A percentile compares a stretch with the other conserved stretches of the same genome.
Evolutionary conservation across 352 stramenopile genomes (phyloP).

Genomic region (Phytophthora fragariae): DNA sequence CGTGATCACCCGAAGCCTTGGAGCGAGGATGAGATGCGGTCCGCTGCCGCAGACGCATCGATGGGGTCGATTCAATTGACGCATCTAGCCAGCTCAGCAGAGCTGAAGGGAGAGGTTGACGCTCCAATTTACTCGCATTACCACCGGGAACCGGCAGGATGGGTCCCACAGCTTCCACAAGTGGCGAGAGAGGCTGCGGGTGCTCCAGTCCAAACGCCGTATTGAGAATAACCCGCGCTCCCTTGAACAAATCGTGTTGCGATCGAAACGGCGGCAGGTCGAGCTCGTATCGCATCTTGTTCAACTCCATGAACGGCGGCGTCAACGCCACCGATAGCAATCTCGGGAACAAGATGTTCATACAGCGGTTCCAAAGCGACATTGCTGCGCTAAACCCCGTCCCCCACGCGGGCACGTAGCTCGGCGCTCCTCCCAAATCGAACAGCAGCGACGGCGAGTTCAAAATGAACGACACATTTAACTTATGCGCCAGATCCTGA

Average conservation of each 20-base stretch:
- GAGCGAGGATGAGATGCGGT: slow-evolving; percentile 21
- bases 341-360: slow-evolving; percentile 91
- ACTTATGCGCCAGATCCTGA: slow-evolving; percentile 81
- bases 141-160: slow-evolving; percentile 61
- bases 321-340: slow-evolving; percentile 87
- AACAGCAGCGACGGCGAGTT: slow-evolving; percentile 91
- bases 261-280: slow-evolving; percentile 75
- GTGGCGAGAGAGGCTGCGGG: slow-evolving; percentile 73
- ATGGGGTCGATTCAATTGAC: slow-evolving; percentile 25
- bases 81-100: slow-evolving; percentile 54
- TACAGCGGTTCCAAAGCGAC: slow-evolving; percentile 90
- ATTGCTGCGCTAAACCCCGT: slow-evolving; percentile 84
- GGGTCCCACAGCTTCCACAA: slow-evolving; percentile 81
- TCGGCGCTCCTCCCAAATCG: slow-evolving; percentile 71
- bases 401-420: slow-evolving; percentile 87
- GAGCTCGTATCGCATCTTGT: slow-evolving; percentile 86
- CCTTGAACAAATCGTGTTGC: slow-evolving; percentile 91
- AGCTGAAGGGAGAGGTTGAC: slow-evolving; percentile 36
- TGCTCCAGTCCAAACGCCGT: slow-evolving; percentile 91
- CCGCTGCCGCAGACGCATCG: slow-evolving; percentile 39
- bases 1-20: slow-evolving; percentile 22
- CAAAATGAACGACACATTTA: slow-evolving; percentile 77
- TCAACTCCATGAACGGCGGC: slow-evolving; percentile 90
- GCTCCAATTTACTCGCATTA: slow-evolving; percentile 44
- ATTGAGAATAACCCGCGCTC: slow-evolving; percentile 85